Percentiles rank a stretch among this genome's conserved stretches.
These are phyloP conservation scores for Acanthamoeba quina DNA, from an alignment of 208 protist species.

Conservation along the genomic window DNA sequence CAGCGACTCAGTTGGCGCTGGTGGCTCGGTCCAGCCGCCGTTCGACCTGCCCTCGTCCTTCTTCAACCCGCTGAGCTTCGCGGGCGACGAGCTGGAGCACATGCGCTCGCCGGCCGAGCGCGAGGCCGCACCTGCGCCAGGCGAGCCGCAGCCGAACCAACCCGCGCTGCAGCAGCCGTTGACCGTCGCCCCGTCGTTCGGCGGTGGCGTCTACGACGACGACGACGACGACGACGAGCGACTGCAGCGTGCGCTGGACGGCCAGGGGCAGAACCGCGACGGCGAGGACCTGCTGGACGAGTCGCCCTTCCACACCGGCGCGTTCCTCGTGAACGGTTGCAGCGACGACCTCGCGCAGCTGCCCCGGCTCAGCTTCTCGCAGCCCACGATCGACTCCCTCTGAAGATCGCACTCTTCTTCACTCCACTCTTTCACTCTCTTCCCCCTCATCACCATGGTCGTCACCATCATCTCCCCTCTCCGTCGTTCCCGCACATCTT, in stretches of 20 bases:
- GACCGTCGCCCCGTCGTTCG: background rate
- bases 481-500: no score
- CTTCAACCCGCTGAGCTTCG: conserved; percentile 1
- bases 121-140: no score
- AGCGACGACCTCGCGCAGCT: background rate
- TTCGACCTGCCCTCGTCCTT: conserved; percentile 13
- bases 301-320: background rate
- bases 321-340: background rate
- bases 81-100: background rate
- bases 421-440: no score
- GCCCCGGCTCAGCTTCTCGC: background rate
- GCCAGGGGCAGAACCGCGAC: background rate
- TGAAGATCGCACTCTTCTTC: background rate
- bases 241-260: background rate
- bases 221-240: background rate
- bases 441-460: no score
- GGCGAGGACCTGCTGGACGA: background rate
- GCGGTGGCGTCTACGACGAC: no score
- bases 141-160: background rate
- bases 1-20: background rate
- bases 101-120: background rate
- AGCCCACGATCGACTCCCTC: background rate
- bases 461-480: no score
- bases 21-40: background rate
- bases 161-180: no score